These are phyloP conservation scores for Scortechinia acanthostroma DNA, from an alignment of 2,329 filamentous ascomycete species.

Conservation along the genomic window DNA sequence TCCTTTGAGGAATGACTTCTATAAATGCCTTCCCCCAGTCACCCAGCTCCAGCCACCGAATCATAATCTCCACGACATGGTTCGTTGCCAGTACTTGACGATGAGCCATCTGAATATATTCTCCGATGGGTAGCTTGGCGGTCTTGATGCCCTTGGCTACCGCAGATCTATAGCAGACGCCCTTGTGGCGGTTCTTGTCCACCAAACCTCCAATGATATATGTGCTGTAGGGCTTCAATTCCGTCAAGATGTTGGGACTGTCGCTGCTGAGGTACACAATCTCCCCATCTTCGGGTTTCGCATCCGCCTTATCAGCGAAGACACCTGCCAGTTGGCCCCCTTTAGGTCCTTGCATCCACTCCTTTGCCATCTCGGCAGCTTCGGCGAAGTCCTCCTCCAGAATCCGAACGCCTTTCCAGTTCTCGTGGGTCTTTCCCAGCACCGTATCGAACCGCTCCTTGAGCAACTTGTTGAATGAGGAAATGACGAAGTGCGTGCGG, in stretches of 20 bases:
- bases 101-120: slow-evolving; percentile 54
- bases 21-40: slow-evolving; percentile 62
- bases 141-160: slow-evolving; percentile 46
- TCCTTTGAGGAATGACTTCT: slow-evolving; percentile 53
- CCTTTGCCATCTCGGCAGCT: slow-evolving; percentile 40
- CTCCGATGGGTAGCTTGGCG: slow-evolving; percentile 55
- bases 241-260: slow-evolving; percentile 46
- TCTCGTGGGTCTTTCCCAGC: slow-evolving; percentile 40
- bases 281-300: slow-evolving; percentile 35
- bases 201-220: slow-evolving; percentile 62
- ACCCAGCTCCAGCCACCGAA: slow-evolving; percentile 52
- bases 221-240: slow-evolving; percentile 55
- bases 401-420: slow-evolving; percentile 49
- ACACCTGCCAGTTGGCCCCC: slow-evolving; percentile 35
- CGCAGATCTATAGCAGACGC: slow-evolving; percentile 53
- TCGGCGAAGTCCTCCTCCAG: slow-evolving; percentile 45
- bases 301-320: slow-evolving; percentile 20
- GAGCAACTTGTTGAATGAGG: slow-evolving; percentile 44
- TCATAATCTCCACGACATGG: slow-evolving; percentile 60
- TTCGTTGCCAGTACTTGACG: slow-evolving; percentile 56
- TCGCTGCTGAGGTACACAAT: slow-evolving; percentile 57
- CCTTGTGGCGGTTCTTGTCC: slow-evolving; percentile 62
- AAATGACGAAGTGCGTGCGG: slow-evolving; percentile 43
- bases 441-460: slow-evolving; percentile 55
- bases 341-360: slow-evolving; percentile 39